Evolutionary conservation across 331 rosid genomes (phyloP), one percentile per base, ranked within the genome.

Genomic region (Spiraea crenata): DNA sequence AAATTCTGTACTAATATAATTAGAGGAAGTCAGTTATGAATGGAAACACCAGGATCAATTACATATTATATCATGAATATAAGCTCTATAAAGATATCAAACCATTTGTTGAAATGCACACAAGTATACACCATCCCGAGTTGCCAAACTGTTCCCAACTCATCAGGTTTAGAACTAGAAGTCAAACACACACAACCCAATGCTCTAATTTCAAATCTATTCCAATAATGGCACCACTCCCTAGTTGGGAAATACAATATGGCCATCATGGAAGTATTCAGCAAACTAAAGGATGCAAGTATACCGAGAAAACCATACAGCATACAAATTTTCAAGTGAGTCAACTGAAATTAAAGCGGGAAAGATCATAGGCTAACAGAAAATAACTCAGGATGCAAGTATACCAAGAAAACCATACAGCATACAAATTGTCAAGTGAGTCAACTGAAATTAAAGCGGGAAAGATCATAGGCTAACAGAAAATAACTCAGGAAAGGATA

Each of bases 161-260:
- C 1, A 7, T 14, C 1, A 7, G 52, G n/a, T 8, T 52, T 25
- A 69, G 6, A 54, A 15, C 42, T 54, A 20, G 13, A 40, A 57
- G 58, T 54, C 15, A 19, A 68, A 41, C 8, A 40, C 52, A 40
- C 25, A 40, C 12, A 40, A 34, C 25, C 0, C 15, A 12, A 19
- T 11, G 14, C 12, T 66, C 25, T 49, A 66, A 25, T 52, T 68
- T 63, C 63, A 54, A 54, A 54, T 38, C 49, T 61, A 39, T 41
- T 57, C 38, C 19, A 67, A 16, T 50, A 51, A 39, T 40, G 51
- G 51, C 73, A 54, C 72, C 50, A 50, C 38, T 35, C 17, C 66
- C 17, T 49, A 54, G 63, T 52, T 5, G 42, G 63, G 73, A 69
- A 19, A 54, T 69, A 54, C 25, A 51, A 11, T 42, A 39, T 50